Base-by-base conservation (phyloP, 495 filamentous ascomycete genomes). In the Aspergillus homomorphus region DNA sequence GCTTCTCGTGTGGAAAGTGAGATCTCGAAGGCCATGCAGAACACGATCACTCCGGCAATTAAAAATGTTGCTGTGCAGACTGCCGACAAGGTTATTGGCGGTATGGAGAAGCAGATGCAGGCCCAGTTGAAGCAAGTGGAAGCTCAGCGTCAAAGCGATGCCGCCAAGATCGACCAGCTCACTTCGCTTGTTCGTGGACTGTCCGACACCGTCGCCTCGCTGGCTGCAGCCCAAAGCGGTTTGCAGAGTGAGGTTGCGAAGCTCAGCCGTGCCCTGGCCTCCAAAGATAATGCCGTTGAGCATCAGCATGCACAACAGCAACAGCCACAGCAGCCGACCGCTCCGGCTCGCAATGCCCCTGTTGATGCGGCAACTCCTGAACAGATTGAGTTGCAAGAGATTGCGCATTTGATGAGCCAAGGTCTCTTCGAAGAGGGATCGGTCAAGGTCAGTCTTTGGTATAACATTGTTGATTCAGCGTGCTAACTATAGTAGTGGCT, bases 131-230 rank as follows among this genome's bases (percentile, higher is more conserved):
- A 82, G 53, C 77, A 83, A 21, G 78, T 87, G 19, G 89, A 96
- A 63, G 66, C 76, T n/a, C 84, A 87, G 66, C 89, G 85, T 45
- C 80, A 83, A 19, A 77, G 79, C 21, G 92, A 96, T 62, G 79
- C 79, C 26, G 77, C 76, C 30, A 96, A 96, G 77, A 89, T 97
- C 57, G 90, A 96, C 48, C 84, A 92, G 62, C 82, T 98, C 59
- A 87, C 87, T 16, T 75, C 79, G 5, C 80, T 90, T 22, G 87
- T 96, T 10, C 84, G 81, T 33, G 77, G 82, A 45, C 77, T 97
- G 55, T 82, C 87, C 15, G 84, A 88, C 57, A 91, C 86, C 9
- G 80, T 98, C 23, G 79, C 85, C 28, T 76, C 84, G 8, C 85
- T 96, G 82, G 84, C 85, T 10, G 75, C 82, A 5, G 78, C 81